Base-by-base conservation (phyloP, 169 alveolate genomes). In the Eimeria maxima region DNA sequence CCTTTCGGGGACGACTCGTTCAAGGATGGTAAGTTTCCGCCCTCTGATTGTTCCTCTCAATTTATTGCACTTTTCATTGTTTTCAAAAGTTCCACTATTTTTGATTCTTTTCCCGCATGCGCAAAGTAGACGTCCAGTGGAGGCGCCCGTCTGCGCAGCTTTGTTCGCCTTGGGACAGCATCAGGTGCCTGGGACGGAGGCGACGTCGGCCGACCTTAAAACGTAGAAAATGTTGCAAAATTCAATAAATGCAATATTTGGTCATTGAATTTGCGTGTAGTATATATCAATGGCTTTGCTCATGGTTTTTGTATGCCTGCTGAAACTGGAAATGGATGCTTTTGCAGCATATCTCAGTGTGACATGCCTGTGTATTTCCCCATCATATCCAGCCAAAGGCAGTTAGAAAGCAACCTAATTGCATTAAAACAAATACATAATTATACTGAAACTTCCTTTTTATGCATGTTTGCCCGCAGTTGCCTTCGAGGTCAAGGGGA, bases 401-500 rank as follows among this genome's bases (percentile, higher is more conserved):
- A n/a, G n/a, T n/a, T n/a, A n/a, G n/a, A n/a, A n/a, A n/a, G n/a
- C n/a, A n/a, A n/a, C n/a, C n/a, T n/a, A n/a, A n/a, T n/a, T n/a
- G n/a, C n/a, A n/a, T n/a, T n/a, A n/a, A n/a, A n/a, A n/a, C n/a
- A n/a, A n/a, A n/a, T n/a, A n/a, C n/a, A n/a, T n/a, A n/a, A n/a
- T n/a, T n/a, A n/a, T n/a, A n/a, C n/a, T n/a, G n/a, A n/a, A n/a
- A n/a, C n/a, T n/a, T n/a, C n/a, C n/a, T 33, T 67, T 7, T 22
- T 42, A 3, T 74, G 95, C 16, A 4, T 45, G 18, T 16, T 29
- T 63, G 69, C 74, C 50, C 81, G 45, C 96, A 95, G 98, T 98
- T 73, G 99, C 99, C 78, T 98, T 98, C 93, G 99, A 98, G 95
- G 99, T 98, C 69, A 97, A 98, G 91, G 96, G 99, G 45, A 95